Evolutionary conservation across 176 grass and related monocot species (phyloP).

Genomic region (Calamus simplicifolius): DNA sequence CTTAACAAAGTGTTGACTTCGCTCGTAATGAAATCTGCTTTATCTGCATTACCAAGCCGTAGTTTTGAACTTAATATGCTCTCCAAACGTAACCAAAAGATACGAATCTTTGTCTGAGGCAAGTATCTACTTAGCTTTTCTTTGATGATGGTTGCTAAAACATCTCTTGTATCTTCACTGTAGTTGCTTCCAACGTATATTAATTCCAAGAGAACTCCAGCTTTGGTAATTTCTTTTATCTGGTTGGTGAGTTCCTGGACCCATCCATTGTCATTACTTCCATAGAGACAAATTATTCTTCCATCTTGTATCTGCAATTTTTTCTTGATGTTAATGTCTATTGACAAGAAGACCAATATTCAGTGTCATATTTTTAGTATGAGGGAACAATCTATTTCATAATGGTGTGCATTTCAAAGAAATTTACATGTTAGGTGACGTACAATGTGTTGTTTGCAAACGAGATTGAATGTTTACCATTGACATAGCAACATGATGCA

Average conservation of each 20-base stretch:
- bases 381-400: too few species aligned
- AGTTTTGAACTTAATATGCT: constrained; percentile 19
- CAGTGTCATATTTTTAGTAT: too few species aligned
- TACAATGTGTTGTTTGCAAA: too few species aligned
- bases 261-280: constrained; percentile 15
- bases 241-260: constrained; percentile 3
- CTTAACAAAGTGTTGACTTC: constrained; percentile 11
- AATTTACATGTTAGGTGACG: too few species aligned
- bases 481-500: too few species aligned
- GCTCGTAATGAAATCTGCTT: constrained; percentile 13
- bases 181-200: constrained; percentile 12
- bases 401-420: too few species aligned
- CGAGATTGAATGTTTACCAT: too few species aligned
- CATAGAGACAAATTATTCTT: constrained; percentile 11
- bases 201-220: constrained; percentile 8
- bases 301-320: constrained; percentile 17
- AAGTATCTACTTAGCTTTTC: constrained; percentile 15
- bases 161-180: not conserved
- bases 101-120: constrained; percentile 2
- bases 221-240: constrained; percentile 8
- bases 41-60: not conserved
- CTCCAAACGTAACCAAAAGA: constrained; percentile 19
- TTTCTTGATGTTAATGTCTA: too few species aligned
- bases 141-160: constrained; percentile 2
- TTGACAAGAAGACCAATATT: too few species aligned